Conservation (phyloP, 768 basidiomycete species). For the Podaxis sp. region DNA sequence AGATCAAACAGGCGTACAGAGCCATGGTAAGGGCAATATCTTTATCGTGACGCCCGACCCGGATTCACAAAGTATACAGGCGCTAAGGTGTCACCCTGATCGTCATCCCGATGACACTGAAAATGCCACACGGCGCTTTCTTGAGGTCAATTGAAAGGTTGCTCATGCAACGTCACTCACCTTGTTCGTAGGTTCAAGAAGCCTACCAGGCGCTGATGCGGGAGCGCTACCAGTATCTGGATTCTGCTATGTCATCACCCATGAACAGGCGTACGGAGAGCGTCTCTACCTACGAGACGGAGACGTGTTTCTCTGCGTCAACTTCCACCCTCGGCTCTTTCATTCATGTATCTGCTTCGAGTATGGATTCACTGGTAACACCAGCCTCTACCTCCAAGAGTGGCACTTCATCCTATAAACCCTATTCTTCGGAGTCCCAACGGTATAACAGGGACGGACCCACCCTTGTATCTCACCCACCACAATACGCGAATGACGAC, state of each 20-base stretch:
- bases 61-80: conserved; percentile 32
- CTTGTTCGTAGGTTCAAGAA: conserved; percentile 40
- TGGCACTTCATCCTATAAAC: conserved; percentile 21
- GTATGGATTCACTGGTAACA: conserved; percentile 28
- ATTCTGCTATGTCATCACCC: conserved; percentile 10
- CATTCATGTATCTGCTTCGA: conserved; percentile 28
- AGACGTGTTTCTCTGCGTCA: conserved; percentile 26
- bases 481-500: conserved; percentile 5
- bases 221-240: conserved; percentile 26
- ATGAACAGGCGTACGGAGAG: neutral
- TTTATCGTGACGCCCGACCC: conserved; percentile 20
- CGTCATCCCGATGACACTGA: conserved; percentile 56
- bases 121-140: conserved; percentile 51
- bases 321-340: conserved; percentile 22
- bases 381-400: conserved; percentile 23
- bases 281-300: conserved; percentile 17
- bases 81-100: conserved; percentile 68
- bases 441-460: neutral
- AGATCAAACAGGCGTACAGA: conserved; percentile 61
- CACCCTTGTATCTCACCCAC: neutral
- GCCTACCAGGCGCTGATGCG: conserved; percentile 56
- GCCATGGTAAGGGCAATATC: conserved; percentile 42
- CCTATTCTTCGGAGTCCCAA: conserved; percentile 19
- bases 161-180: conserved; percentile 7
- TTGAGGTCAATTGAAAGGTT: conserved; percentile 41